Base-by-base conservation (phyloP, 2,329 filamentous ascomycete species). In the Alternaria brassicicola region DNA sequence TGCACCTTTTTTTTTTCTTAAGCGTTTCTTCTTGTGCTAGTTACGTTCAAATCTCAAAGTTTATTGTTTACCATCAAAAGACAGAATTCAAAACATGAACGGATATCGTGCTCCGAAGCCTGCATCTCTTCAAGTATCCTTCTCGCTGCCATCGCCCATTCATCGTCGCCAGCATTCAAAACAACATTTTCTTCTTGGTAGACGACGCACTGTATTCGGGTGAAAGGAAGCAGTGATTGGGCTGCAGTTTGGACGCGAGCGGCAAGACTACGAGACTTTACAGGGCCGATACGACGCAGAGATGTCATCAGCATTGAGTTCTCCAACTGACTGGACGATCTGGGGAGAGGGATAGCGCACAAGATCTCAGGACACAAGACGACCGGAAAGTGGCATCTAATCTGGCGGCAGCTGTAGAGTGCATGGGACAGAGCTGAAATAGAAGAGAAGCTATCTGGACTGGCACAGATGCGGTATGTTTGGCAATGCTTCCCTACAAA, bases 151-250 rank as follows among this genome's bases (percentile, higher is more conserved):
- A 33, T 33, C 21, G n/a, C 52, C 62, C 65, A 67, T n/a, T 58
- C 57, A 12, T 48, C 53, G n/a, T 57, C 52, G 19, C 49, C 55
- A 23, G 45, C 57, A 39, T 59, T 38, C 19, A 66, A 3, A 1
- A 57, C 48, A 3, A 57, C 63, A 28, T 67, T 60, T 17, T 39
- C 28, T 6, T 41, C 3, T n/a, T 51, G 59, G 55, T 66, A 63
- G 15, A 55, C 45, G 6, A 42, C 17, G 49, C 60, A 65, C 39
- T 59, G 58, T 8, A 48, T 26, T 6, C 51, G 39, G 25, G 39
- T 42, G 39, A 42, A 42, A 26, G 25, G 39, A n/a, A 15, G 25
- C 25, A 42, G 39, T 23, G 39, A 42, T 23, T 42, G 39, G 39
- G 39, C 39, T 25, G 39, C 39, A 42, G 39, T 42, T 4, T 19